Evolutionary conservation across 2,329 filamentous ascomycete species (phyloP), one percentile per base, ranked within the genome.

Genomic region (Cryoendolithus antarcticus): DNA sequence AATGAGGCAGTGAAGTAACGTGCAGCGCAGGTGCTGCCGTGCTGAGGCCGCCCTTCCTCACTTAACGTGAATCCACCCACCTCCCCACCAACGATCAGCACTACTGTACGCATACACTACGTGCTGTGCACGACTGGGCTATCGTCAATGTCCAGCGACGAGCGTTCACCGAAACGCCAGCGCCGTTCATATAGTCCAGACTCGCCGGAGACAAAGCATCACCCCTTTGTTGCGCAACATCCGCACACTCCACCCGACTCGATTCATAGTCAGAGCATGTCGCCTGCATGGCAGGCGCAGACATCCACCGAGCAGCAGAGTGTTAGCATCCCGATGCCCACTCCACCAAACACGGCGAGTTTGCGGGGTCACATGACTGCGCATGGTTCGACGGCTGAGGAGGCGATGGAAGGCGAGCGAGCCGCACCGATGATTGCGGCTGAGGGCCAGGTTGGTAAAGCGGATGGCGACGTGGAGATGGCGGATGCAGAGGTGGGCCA

Each of bases 181-280:
- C 50, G 56, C 42, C 48, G 57, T 48, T 64, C 62, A 38, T 68
- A 64, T 51, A 66, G 62, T 36, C 65, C 65, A 40, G 62, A 61
- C 38, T 63, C 60, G 39, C 63, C 64, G 41, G 56, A 62, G 37
- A 37, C 45, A 59, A 61, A 60, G 58, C 64, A 65, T 55, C 47
- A 52, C 47, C 51, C 55, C 52, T 58, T 61, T 45, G 48, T 56
- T 37, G 48, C 44, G 28, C 19, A 40, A 24, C 38, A 40, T 24
- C 65, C 65, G 34, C 63, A 66, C 49, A 69, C 66, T 9, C 66
- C 66, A 39, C 67, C 65, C 30, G 66, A 64, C 13, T 64, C 64
- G 40, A 64, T 65, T 39, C 62, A 62, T 42, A 19, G 15, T 19
- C 15, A 19, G 15, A 19, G 15, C 15, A 62, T 62, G 60, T 65